Evolutionary conservation across 768 basidiomycete species (phyloP).

Genomic region (Pulveroboletus sp.): DNA sequence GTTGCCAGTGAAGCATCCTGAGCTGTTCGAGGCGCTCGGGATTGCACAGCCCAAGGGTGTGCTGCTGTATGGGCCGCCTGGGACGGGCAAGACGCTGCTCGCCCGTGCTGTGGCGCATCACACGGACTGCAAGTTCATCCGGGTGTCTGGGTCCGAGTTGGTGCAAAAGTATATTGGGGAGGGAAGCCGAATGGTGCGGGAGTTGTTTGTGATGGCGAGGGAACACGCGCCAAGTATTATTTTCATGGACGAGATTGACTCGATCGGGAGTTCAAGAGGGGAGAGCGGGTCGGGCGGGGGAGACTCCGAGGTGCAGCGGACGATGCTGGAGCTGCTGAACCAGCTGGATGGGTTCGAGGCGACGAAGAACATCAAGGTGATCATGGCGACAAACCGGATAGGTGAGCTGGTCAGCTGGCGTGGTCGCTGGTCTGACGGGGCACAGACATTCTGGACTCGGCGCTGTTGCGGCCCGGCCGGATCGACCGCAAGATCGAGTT

Average conservation of each 20-base stretch:
- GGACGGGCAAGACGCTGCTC: slow-evolving; percentile 93
- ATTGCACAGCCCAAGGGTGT: slow-evolving; percentile 98
- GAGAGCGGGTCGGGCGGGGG: slow-evolving; percentile 74
- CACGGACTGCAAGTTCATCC: slow-evolving; percentile 96
- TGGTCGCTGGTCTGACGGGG: slow-evolving; percentile 2
- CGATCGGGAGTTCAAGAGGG: slow-evolving; percentile 89
- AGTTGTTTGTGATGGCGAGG: slow-evolving; percentile 96
- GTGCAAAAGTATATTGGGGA: slow-evolving; percentile 99
- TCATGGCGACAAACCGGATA: slow-evolving; percentile 98
- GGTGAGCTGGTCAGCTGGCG: slow-evolving; percentile 35
- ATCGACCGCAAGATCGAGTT: slow-evolving; percentile 99
- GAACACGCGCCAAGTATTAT: slow-evolving; percentile 98
- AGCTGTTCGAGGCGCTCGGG: slow-evolving; percentile 92
- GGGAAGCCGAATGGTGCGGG: slow-evolving; percentile 93
- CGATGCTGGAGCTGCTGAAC: slow-evolving; percentile 86
- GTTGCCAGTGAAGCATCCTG: slow-evolving; percentile 94
- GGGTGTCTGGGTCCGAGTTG: slow-evolving; percentile 88
- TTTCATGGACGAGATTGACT: slow-evolving; percentile 99
- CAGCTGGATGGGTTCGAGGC: slow-evolving; percentile 87
- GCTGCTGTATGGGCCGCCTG: slow-evolving; percentile 90
- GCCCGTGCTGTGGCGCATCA: slow-evolving; percentile 96
- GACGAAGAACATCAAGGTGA: slow-evolving; percentile 81
- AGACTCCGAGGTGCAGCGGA: slow-evolving; percentile 86
- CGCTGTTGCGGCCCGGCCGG: slow-evolving; percentile 88
- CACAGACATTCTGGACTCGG: slow-evolving; percentile 89